Evolutionary conservation across 2,329 filamentous ascomycete genomes (phyloP), one percentile per base, ranked within the genome.

Genomic region (Aspergillus caelatus): DNA sequence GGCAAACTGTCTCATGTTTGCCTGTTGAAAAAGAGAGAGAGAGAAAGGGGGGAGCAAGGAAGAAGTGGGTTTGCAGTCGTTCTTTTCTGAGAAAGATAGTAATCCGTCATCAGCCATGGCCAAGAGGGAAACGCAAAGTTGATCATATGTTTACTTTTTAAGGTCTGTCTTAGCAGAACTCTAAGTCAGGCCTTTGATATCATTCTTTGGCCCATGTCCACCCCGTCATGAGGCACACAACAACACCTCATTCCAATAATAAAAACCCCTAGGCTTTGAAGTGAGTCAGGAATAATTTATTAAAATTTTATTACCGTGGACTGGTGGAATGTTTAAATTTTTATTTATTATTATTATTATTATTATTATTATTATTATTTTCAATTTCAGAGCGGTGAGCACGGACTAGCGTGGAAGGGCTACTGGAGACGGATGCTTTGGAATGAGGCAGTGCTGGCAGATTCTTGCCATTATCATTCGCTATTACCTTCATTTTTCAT

Each of bases 401-500:
- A 57, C 48, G 54, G 26, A 50, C 68, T 66, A 68, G 60, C 61
- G 58, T 58, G 60, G 50, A 58, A 65, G 50, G 65, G 53, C 56
- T 45, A 62, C 62, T 61, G 63, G 62, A 53, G 58, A 63, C 59
- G 58, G 60, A 48, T 57, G 45, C 58, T 62, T 66, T 64, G 60
- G 62, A 69, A 62, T 65, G 68, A 69, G 68, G 68, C 68, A 70
- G 68, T 70, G 67, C 68, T 69, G 64, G 57, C 46, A 63, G 61
- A 58, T 60, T 65, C 45, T 62, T 66, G 57, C 60, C 52, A 19
- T 39, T 36, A 36, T 55, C n/a, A 54, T 53, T 61, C 53, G 48
- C 50, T 53, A 28, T 54, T 52, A 62, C 45, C 45, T 56, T 57
- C n/a, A 5, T 26, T 32, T 58, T 54, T 54, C 62, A 54, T 62